These are phyloP conservation scores for Termitomyces sp. DNA, from an alignment of 768 basidiomycete species.

Conservation along the genomic window DNA sequence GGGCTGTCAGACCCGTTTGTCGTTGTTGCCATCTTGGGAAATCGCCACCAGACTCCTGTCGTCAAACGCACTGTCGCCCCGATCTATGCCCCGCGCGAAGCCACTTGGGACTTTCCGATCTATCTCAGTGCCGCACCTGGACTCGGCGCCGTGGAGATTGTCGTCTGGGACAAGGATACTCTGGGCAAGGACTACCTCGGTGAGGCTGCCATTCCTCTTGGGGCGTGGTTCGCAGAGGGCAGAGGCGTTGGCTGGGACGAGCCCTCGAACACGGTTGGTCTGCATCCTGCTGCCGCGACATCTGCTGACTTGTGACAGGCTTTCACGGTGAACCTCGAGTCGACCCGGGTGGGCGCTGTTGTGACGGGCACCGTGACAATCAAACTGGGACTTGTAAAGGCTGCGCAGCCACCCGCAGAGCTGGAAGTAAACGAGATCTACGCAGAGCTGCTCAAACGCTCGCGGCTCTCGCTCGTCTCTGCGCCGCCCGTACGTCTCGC, in stretches of 20 bases:
- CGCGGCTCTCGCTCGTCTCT: conserved; percentile 63
- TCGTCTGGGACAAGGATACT: conserved; percentile 93
- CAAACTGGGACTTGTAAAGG: conserved; percentile 43
- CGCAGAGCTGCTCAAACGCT: conserved; percentile 54
- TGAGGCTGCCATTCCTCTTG: conserved; percentile 72
- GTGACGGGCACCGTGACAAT: conserved; percentile 35
- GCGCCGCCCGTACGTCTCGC: conserved; percentile 65
- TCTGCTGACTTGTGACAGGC: not conserved
- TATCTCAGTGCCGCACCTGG: conserved; percentile 40
- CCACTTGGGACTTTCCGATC: conserved; percentile 88
- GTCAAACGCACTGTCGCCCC: conserved; percentile 71
- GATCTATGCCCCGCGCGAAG: conserved; percentile 54
- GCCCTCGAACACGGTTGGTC: conserved; percentile 59
- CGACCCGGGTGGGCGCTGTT: conserved; percentile 33
- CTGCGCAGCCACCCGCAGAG: conserved; percentile 34
- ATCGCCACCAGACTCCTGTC: conserved; percentile 67
- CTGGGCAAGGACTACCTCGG: conserved; percentile 92
- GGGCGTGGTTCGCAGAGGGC: conserved; percentile 65
- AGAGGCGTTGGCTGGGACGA: conserved; percentile 52
- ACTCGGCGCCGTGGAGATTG: conserved; percentile 73
- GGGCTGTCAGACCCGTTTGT: conserved; percentile 77
- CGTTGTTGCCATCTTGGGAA: conserved; percentile 47
- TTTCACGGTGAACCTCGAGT: conserved; percentile 28
- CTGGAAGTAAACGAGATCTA: conserved; percentile 59
- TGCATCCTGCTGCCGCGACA: not conserved